Conservation (phyloP, 2,329 filamentous ascomycete species). For the Talaromyces rugulosus region DNA sequence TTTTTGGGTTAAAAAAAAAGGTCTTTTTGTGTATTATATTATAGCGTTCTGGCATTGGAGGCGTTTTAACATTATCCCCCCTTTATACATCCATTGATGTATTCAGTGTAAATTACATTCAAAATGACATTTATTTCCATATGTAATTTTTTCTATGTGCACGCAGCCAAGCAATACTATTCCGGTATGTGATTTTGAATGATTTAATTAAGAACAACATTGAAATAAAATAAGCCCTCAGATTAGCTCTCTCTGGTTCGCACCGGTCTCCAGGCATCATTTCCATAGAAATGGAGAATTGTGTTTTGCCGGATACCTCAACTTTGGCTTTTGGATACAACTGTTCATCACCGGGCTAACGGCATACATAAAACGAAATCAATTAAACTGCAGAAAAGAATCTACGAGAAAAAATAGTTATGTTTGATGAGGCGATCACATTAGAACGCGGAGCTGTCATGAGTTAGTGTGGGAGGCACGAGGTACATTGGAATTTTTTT, state of each 20-base stretch:
- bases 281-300: background rate
- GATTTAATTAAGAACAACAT: background rate
- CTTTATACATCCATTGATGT: background rate
- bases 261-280: constrained; percentile 37
- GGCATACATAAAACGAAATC: background rate
- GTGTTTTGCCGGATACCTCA: constrained; percentile 37
- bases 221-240: constrained; percentile 26
- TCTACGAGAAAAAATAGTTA: background rate
- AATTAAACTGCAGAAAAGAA: background rate
- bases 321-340: constrained; percentile 43
- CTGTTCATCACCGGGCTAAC: constrained; percentile 35
- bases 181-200: background rate
- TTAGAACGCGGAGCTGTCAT: background rate
- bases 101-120: background rate
- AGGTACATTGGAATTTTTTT: background rate
- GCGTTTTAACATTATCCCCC: background rate
- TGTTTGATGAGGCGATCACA: background rate
- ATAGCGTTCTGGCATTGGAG: constrained; percentile 7
- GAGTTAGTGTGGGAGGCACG: background rate
- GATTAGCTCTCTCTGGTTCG: constrained; percentile 47
- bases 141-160: background rate
- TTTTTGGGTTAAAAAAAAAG: constrained; percentile 60
- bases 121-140: background rate
- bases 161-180: background rate
- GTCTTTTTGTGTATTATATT: constrained; percentile 1